Percentiles rank a stretch among this genome's conserved stretches.
Evolutionary conservation across 495 filamentous ascomycete genomes (phyloP).

Genomic region (Neurospora tetraspora): DNA sequence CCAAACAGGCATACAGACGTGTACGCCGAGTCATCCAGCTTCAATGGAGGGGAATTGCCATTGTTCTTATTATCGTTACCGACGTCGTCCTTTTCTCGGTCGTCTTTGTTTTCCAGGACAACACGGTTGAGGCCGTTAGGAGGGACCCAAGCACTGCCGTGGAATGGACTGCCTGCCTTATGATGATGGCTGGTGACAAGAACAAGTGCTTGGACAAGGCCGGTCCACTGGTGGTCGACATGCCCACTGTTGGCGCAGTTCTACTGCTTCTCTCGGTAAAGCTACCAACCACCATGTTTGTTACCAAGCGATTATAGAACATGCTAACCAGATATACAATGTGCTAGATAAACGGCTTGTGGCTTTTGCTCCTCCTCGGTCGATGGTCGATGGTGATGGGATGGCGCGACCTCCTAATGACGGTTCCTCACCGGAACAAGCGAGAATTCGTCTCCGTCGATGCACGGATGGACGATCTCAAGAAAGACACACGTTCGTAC

Average conservation of each 20-base stretch:
- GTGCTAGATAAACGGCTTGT: constrained; percentile 66
- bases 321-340: constrained; percentile 4
- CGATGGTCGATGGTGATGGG: constrained; percentile 74
- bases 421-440: constrained; percentile 32
- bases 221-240: constrained; percentile 49
- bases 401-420: constrained; percentile 60
- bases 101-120: constrained; percentile 79
- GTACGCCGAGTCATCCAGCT: constrained; percentile 78
- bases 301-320: background rate
- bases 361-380: constrained; percentile 70
- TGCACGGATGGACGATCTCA: constrained; percentile 50
- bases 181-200: constrained; percentile 48
- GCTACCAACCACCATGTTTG: constrained; percentile 1
- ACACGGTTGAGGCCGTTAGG: constrained; percentile 45
- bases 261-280: constrained; percentile 71
- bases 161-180: constrained; percentile 64
- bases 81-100: constrained; percentile 89
- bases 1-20: constrained; percentile 78
- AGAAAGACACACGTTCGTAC: constrained; percentile 60
- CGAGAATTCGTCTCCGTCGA: constrained; percentile 84
- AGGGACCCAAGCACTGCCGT: constrained; percentile 42
- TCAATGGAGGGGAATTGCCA: constrained; percentile 84
- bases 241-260: constrained; percentile 71
- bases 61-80: constrained; percentile 76
- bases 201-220: constrained; percentile 52